Conservation (phyloP, 345 rosid species). For the Citropsis articulata region DNA sequence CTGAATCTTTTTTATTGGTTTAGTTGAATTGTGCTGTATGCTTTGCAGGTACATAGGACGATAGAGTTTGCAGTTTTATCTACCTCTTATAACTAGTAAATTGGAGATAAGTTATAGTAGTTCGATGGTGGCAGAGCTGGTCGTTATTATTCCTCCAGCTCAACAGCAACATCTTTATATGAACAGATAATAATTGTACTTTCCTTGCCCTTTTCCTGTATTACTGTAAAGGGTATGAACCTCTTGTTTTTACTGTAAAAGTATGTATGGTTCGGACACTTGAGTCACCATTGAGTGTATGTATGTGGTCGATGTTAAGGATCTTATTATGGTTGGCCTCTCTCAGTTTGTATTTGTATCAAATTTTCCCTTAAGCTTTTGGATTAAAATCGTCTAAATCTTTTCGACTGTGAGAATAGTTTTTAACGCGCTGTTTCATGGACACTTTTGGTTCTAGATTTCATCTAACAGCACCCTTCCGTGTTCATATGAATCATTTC, state of each 20-base stretch:
- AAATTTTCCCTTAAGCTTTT: background rate
- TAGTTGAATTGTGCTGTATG: background rate
- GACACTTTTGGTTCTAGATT: background rate
- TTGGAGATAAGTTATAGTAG: conserved; percentile 19
- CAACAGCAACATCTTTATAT: conserved; percentile 2
- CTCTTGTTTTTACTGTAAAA: conserved; percentile 11
- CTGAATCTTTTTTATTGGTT: background rate
- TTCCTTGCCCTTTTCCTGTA: background rate
- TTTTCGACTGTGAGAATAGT: background rate
- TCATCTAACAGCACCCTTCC: background rate
- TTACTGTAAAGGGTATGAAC: background rate
- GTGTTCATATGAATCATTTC: no score
- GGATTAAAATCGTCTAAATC: background rate
- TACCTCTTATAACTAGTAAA: conserved; percentile 10
- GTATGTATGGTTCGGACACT: conserved; percentile 2
- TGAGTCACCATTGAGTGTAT: background rate
- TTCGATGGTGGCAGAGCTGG: conserved; percentile 19
- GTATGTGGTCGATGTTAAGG: background rate
- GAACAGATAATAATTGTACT: background rate
- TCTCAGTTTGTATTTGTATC: background rate
- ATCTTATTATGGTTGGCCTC: background rate
- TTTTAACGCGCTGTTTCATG: background rate
- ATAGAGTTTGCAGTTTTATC: conserved; percentile 23
- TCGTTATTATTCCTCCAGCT: conserved; percentile 26
- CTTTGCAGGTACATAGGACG: conserved; percentile 35